Conservation (phyloP, 163 green algal species). For the Chlamydomonas reinhardtii region DNA sequence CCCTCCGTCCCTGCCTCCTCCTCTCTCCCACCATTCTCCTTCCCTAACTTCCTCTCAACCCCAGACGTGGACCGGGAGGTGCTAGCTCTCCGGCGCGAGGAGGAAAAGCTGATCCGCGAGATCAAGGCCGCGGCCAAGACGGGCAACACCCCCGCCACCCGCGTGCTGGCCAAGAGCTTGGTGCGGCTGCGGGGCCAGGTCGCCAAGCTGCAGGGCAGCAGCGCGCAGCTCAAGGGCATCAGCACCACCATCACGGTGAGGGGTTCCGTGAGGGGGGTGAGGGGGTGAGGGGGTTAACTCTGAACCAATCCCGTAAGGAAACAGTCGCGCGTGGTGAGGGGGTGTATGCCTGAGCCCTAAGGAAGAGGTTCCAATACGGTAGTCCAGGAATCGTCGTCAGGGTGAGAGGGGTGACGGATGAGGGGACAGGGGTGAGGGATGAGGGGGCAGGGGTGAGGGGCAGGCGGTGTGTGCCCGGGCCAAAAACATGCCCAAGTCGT, state of each 20-base stretch:
- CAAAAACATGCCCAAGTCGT: too few species aligned
- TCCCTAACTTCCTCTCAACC: background rate
- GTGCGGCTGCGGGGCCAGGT: constrained; percentile 83
- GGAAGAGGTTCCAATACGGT: too few species aligned
- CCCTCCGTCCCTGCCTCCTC: too few species aligned
- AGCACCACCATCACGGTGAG: constrained; percentile 79
- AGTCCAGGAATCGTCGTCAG: too few species aligned
- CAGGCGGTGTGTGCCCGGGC: too few species aligned
- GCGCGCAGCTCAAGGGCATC: constrained; percentile 84
- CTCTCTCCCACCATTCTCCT: background rate
- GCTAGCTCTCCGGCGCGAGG: constrained; percentile 77
- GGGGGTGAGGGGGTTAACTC: background rate
- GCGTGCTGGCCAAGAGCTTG: constrained; percentile 86
- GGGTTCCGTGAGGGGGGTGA: background rate
- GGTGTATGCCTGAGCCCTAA: too few species aligned
- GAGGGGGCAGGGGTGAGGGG: too few species aligned
- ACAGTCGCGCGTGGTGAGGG: too few species aligned
- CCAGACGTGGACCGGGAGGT: constrained; percentile 88
- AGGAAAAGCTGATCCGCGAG: constrained; percentile 84
- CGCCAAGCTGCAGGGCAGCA: constrained; percentile 77
- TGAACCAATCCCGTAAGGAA: too few species aligned
- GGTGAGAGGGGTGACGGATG: too few species aligned
- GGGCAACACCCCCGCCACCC: constrained; percentile 50
- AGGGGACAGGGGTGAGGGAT: too few species aligned
- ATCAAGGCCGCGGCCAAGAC: constrained; percentile 84